phyloP scores from a whole-genome alignment of 2,329 filamentous ascomycete genomes.

The Nemania bipapillata region DNA sequence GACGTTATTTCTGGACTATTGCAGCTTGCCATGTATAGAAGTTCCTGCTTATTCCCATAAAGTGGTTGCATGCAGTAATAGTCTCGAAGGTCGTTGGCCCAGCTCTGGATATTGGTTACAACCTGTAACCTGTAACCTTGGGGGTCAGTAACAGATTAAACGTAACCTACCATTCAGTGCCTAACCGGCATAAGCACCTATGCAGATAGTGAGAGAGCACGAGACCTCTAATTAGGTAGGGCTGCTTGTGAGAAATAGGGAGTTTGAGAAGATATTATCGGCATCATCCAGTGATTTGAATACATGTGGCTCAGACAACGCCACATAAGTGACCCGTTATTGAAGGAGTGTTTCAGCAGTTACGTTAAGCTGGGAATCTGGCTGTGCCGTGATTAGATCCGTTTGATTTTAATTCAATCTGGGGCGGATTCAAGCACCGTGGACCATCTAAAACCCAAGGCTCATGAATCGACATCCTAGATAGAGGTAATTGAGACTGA shows the following conservation, averaged over 20 bases:
- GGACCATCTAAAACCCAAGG: slow-evolving; percentile 16
- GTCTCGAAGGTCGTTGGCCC: background rate
- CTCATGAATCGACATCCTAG: background rate
- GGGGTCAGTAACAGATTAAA: background rate
- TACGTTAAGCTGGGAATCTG: background rate
- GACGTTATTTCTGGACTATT: background rate
- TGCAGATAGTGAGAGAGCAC: background rate
- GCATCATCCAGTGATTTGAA: background rate
- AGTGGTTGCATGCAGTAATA: background rate
- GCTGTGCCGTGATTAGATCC: slow-evolving; percentile 5
- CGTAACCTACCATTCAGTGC: background rate
- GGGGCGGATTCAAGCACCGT: slow-evolving; percentile 12
- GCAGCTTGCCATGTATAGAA: background rate
- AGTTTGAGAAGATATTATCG: too few species aligned
- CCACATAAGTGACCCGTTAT: slow-evolving; percentile 9
- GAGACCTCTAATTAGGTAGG: too few species aligned
- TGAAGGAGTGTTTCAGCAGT: slow-evolving; percentile 29
- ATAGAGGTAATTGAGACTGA: slow-evolving; percentile 7
- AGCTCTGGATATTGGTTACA: background rate
- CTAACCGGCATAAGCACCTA: background rate
- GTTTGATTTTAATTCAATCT: background rate
- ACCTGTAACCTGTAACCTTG: too few species aligned
- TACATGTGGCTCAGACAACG: slow-evolving; percentile 8
- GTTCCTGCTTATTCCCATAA: slow-evolving; percentile 14
- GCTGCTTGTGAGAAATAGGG: background rate